These are phyloP conservation scores for Plasmodium fragile DNA, from an alignment of 169 alveolate species.

Conservation along the genomic window DNA sequence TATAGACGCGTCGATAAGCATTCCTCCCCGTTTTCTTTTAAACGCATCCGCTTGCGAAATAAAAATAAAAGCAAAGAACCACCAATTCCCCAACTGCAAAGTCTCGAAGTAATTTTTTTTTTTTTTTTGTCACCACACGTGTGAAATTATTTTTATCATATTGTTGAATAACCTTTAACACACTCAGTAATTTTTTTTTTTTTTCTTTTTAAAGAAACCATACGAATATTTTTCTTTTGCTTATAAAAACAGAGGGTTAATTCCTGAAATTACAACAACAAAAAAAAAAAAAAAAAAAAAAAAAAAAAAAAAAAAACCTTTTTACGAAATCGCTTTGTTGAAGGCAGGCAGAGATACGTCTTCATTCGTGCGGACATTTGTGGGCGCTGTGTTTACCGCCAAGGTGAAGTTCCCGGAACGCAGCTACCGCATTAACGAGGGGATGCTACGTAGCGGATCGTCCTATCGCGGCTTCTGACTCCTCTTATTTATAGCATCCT, in stretches of 20 bases:
- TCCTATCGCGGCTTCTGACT: neutral
- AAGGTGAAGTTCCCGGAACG: neutral
- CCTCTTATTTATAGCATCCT: neutral
- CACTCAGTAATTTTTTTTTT: neutral
- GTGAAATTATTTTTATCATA: neutral
- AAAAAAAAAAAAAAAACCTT: neutral
- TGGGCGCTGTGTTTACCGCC: neutral
- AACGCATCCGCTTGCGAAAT: neutral
- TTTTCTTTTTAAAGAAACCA: neutral
- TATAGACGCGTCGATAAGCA: neutral
- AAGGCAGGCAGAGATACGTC: neutral
- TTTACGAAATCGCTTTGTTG: neutral
- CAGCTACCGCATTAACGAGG: neutral
- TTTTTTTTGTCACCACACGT: neutral
- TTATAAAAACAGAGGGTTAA: neutral
- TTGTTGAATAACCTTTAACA: too few species aligned
- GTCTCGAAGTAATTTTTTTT: neutral
- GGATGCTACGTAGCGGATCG: neutral
- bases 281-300: slow-evolving; percentile 11
- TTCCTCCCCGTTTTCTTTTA: neutral
- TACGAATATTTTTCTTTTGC: neutral
- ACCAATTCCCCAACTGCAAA: neutral
- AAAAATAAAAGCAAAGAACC: neutral
- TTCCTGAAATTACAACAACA: neutral
- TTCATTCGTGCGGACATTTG: neutral